Evolutionary conservation across 2,329 filamentous ascomycete species (phyloP), one percentile per base, ranked within the genome.

Genomic region (Cryphonectria nitschkei): DNA sequence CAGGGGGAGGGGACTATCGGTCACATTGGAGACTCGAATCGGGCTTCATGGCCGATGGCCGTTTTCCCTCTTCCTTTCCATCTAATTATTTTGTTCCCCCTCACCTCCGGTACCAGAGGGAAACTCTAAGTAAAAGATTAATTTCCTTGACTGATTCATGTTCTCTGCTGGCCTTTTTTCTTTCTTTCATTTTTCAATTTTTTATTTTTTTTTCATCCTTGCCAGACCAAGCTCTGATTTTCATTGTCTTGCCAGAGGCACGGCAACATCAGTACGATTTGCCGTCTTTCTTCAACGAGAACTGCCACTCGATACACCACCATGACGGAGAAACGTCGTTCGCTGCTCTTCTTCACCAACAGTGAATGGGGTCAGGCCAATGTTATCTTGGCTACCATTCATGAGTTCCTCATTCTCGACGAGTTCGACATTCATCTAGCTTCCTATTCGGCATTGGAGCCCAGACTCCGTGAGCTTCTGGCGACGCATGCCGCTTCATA

Each of bases 321-420:
- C 29, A 68, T 68, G 41, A 22, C 32, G 37, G 26, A 46, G 11
- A 62, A 50, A 16, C 67, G 67, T 19, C 29, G n/a, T 1, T 61
- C 67, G 19, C 26, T 68, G n/a, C 46, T 68, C n/a, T 68, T 68
- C 16, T 63, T 68, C 43, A 68, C 67, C 8, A 68, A 63, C 26
- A 60, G 54, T 29, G 67, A 68, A 68, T 68, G 67, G 67, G 67
- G 67, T 14, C 67, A 68, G 56, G 67, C 67, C 26, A 68, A 68
- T 29, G 67, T 68, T 37, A 63, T 68, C 13, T 39, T 68, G 46
- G 67, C 67, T 8, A 68, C 67, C 26, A 52, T 68, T 19, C 67
- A 68, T 22, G 67, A 68, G 8, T 68, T 68, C 56, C 67, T 68
- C 11, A 14, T 68, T 34, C n/a, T 61, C 11, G 67, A 68, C 37